These are phyloP conservation scores for Metahyphopichia silvanorum DNA, from an alignment of 805 yeast genomes.

Conservation along the genomic window DNA sequence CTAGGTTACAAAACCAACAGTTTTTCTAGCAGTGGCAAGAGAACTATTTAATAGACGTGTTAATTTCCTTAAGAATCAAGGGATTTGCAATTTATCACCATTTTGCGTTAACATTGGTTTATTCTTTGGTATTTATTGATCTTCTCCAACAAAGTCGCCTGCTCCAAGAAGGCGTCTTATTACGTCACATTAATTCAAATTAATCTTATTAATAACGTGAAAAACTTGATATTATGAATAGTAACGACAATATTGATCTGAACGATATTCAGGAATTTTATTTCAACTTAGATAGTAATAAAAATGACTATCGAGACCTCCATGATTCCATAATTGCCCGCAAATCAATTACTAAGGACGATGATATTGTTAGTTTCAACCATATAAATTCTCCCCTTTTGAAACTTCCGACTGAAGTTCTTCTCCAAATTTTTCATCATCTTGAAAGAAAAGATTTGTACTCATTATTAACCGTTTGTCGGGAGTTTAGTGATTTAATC, in stretches of 20 bases:
- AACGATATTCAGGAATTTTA: slow-evolving; percentile 1
- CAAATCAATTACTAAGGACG: neutral
- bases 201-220: too few relatives aligned
- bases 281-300: slow-evolving; percentile 2
- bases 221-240: neutral
- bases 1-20: too few relatives aligned
- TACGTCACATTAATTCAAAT: too few relatives aligned
- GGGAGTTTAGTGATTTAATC: slow-evolving; percentile 72
- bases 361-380: slow-evolving; percentile 5
- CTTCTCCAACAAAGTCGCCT: too few relatives aligned
- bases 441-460: slow-evolving; percentile 61
- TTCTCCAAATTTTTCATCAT: slow-evolving; percentile 64
- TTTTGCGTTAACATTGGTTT: too few relatives aligned
- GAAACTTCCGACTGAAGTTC: slow-evolving; percentile 56
- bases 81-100: too few relatives aligned
- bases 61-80: too few relatives aligned
- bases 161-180: too few relatives aligned
- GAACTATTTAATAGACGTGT: too few relatives aligned
- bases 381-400: slow-evolving; percentile 37
- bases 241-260: neutral
- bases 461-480: slow-evolving; percentile 68
- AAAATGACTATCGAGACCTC: slow-evolving; percentile 1
- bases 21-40: too few relatives aligned
- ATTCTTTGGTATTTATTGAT: too few relatives aligned
- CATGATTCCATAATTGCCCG: slow-evolving; percentile 1